Evolutionary conservation across 257 asterid genomes (phyloP).

Genomic region (Plantago major): DNA sequence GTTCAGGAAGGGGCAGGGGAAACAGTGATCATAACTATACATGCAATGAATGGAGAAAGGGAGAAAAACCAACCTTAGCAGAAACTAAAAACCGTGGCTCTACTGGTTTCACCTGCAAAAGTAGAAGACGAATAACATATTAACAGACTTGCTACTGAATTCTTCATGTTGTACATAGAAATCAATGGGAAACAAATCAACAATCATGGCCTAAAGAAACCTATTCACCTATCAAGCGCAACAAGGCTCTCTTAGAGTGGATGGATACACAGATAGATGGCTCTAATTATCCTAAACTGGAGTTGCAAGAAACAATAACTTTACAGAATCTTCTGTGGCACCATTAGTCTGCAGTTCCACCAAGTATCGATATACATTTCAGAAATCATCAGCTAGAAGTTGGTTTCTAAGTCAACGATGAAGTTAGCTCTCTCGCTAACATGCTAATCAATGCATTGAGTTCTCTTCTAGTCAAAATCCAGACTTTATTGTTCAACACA

Average conservation of each 20-base stretch:
- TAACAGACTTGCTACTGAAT: slow-evolving; percentile 3
- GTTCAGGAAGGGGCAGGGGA: too few species aligned
- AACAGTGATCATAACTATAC: too few species aligned
- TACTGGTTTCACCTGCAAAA: slow-evolving; percentile 54
- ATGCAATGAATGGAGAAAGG: neutral
- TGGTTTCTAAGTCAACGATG: too few species aligned
- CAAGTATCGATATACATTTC: too few species aligned
- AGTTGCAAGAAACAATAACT: too few species aligned
- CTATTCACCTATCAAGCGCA: neutral
- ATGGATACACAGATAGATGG: neutral
- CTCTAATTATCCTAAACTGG: neutral
- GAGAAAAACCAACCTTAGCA: slow-evolving; percentile 54
- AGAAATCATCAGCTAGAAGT: too few species aligned
- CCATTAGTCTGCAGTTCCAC: too few species aligned
- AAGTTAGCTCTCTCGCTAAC: too few species aligned
- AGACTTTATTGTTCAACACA: too few species aligned
- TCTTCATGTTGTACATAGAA: neutral
- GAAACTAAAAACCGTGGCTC: slow-evolving; percentile 50
- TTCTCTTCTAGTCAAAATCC: too few species aligned
- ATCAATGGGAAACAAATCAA: neutral
- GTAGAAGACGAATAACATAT: slow-evolving; percentile 17
- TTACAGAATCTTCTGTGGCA: too few species aligned
- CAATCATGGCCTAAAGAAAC: neutral
- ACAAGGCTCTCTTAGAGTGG: neutral
- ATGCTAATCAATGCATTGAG: too few species aligned